A percentile compares a stretch with the other conserved stretches of the same genome.
Evolutionary conservation across 352 stramenopile species (phyloP).

Genomic region (Phytopythium litorale): DNA sequence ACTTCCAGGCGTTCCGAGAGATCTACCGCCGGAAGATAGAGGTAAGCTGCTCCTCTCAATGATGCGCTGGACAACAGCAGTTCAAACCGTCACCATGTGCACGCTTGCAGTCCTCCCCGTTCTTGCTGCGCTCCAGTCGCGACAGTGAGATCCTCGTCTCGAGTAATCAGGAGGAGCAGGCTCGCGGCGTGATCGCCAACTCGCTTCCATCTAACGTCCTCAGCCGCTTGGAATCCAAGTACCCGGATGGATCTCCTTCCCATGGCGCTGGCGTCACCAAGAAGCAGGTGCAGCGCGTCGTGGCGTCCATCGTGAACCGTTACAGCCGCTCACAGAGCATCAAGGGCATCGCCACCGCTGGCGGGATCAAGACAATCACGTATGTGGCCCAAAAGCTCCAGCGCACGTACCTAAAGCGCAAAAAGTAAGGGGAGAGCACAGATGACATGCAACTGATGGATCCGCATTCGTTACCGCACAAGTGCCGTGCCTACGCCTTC

Average conservation of each 20-base stretch:
- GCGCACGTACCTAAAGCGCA: conserved; percentile 70
- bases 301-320: conserved; percentile 70
- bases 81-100: conserved; percentile 1
- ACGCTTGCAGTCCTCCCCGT: conserved; percentile 49
- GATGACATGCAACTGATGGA: not conserved
- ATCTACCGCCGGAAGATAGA: conserved; percentile 77
- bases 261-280: conserved; percentile 35
- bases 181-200: conserved; percentile 39
- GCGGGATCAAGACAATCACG: conserved; percentile 68
- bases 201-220: conserved; percentile 52
- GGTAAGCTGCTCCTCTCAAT: conserved; percentile 22
- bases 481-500: conserved; percentile 7
- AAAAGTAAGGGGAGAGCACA: conserved; percentile 7
- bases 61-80: not conserved
- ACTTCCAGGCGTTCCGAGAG: conserved; percentile 64
- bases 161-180: conserved; percentile 32
- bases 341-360: conserved; percentile 85
- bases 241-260: conserved; percentile 15
- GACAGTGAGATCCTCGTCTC: conserved; percentile 43
- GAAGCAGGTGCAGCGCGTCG: conserved; percentile 60
- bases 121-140: conserved; percentile 45
- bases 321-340: conserved; percentile 88
- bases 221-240: conserved; percentile 28
- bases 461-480: not conserved
- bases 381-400: conserved; percentile 86